Percentiles rank a stretch among this genome's conserved stretches.
phyloP scores from a whole-genome alignment of 495 filamentous ascomycete species.

The Hypoxylon lenormandii region DNA sequence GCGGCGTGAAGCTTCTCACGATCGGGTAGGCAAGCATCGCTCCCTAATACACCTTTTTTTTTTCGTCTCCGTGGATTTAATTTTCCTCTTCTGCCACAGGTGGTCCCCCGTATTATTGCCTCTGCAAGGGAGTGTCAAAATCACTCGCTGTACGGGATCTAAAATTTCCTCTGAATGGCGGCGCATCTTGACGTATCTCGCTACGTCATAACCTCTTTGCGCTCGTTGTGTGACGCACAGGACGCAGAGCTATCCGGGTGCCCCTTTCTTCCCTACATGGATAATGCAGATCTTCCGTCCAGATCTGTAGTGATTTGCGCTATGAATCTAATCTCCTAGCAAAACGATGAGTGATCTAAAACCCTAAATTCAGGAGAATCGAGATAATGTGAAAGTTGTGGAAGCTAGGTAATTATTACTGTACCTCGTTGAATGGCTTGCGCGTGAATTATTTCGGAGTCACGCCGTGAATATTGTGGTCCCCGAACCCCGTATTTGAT shows the following conservation, averaged over 20 bases:
- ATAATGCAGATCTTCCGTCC: slow-evolving; percentile 34
- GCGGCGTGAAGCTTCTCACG: slow-evolving; percentile 28
- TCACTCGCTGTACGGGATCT: slow-evolving; percentile 5
- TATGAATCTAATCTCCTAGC: slow-evolving; percentile 18
- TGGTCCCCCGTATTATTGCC: background rate
- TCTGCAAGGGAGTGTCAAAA: slow-evolving; percentile 17
- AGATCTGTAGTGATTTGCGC: slow-evolving; percentile 28
- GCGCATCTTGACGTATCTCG: slow-evolving; percentile 41
- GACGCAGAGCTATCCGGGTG: slow-evolving; percentile 29
- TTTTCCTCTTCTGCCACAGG: slow-evolving; percentile 5
- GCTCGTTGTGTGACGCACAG: slow-evolving; percentile 30
- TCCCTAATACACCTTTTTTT: slow-evolving; percentile 42
- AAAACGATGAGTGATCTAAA: slow-evolving; percentile 11
- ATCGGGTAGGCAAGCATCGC: slow-evolving; percentile 36
- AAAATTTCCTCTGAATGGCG: slow-evolving; percentile 20
- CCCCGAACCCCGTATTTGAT: too few species aligned
- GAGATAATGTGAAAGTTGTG: slow-evolving; percentile 3
- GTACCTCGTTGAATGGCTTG: background rate
- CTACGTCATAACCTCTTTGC: slow-evolving; percentile 41
- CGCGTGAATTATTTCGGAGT: slow-evolving; percentile 9
- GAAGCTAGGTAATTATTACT: slow-evolving; percentile 9
- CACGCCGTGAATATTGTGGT: background rate
- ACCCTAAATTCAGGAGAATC: background rate
- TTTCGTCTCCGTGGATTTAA: slow-evolving; percentile 26
- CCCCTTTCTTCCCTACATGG: slow-evolving; percentile 19